Conservation (phyloP, 176 grass and related monocot species). For the Melocanna baccifera region DNA sequence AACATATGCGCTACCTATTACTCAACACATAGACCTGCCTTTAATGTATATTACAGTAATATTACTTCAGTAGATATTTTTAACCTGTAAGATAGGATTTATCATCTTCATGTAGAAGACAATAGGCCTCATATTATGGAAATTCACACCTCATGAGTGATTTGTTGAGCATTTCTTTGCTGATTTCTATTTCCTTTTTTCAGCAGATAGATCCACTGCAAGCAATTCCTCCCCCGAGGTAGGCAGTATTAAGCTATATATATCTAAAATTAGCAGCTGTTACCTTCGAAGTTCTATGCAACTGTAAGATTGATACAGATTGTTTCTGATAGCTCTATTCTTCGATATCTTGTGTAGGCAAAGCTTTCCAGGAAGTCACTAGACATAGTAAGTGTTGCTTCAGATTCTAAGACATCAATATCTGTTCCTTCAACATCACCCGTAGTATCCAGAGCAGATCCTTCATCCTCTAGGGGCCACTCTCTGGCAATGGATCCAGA, state of each 20-base stretch:
- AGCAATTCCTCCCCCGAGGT: conserved; percentile 74
- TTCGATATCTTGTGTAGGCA: conserved; percentile 27
- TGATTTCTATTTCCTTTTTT: conserved; percentile 41
- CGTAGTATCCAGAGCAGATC: conserved; percentile 35
- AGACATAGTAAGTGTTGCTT: conserved; percentile 46
- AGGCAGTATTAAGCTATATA: not conserved
- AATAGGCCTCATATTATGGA: not conserved
- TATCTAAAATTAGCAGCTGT: not conserved
- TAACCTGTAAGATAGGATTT: not conserved
- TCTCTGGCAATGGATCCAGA: conserved; percentile 41
- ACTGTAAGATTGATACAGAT: not conserved
- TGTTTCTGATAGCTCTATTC: conserved; percentile 19
- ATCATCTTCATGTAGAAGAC: not conserved
- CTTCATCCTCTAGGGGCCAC: conserved; percentile 46
- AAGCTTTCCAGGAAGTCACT: conserved; percentile 47
- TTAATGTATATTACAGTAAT: not conserved
- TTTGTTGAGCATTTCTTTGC: not conserved
- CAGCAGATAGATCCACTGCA: conserved; percentile 51
- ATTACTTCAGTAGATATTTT: not conserved
- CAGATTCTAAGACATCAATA: conserved; percentile 50
- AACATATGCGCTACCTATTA: not conserved
- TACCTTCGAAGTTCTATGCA: not conserved
- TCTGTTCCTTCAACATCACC: conserved; percentile 60
- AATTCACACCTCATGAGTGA: not conserved
- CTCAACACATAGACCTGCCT: not conserved